Conservation (phyloP, 164 flowering plant genomes). For the Tetracentron sinense region DNA sequence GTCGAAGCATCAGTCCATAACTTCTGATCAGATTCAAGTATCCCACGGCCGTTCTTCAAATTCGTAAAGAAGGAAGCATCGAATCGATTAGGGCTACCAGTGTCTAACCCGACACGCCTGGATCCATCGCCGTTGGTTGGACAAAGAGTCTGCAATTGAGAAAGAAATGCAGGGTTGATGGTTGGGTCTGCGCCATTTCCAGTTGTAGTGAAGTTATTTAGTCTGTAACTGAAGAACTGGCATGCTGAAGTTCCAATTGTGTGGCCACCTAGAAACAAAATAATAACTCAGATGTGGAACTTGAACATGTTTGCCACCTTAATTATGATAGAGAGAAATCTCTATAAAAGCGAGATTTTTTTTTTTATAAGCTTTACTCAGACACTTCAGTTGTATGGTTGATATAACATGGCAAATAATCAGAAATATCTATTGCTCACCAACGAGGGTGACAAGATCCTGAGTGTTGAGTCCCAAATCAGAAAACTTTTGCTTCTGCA, state of each 20-base stretch:
- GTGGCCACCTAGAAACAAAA: slow-evolving; percentile 41
- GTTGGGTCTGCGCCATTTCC: slow-evolving; percentile 43
- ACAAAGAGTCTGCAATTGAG: slow-evolving; percentile 38
- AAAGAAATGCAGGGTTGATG: slow-evolving; percentile 35
- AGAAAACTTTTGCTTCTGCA: slow-evolving; percentile 41
- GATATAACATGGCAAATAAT: background rate
- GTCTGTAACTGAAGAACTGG: slow-evolving; percentile 44
- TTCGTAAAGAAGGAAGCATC: slow-evolving; percentile 38
- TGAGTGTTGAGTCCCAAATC: slow-evolving; percentile 41
- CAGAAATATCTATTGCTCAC: slow-evolving; percentile 22
- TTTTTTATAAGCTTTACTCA: too few relatives aligned
- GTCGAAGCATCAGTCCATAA: slow-evolving; percentile 47
- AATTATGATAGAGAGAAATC: too few relatives aligned
- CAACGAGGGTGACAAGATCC: slow-evolving; percentile 58
- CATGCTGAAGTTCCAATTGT: slow-evolving; percentile 67
- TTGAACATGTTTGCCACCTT: too few relatives aligned
- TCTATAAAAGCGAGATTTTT: background rate
- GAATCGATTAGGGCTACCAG: slow-evolving; percentile 33
- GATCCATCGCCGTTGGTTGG: slow-evolving; percentile 41
- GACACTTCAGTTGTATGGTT: too few relatives aligned
- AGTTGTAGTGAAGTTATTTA: slow-evolving; percentile 41
- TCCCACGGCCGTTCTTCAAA: slow-evolving; percentile 37
- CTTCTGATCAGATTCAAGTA: slow-evolving; percentile 57
- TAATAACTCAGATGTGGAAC: background rate
- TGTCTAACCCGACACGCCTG: slow-evolving; percentile 40